These are phyloP conservation scores for Bimuria novae-zelandiae DNA, from an alignment of 2,329 filamentous ascomycete genomes.

Conservation along the genomic window DNA sequence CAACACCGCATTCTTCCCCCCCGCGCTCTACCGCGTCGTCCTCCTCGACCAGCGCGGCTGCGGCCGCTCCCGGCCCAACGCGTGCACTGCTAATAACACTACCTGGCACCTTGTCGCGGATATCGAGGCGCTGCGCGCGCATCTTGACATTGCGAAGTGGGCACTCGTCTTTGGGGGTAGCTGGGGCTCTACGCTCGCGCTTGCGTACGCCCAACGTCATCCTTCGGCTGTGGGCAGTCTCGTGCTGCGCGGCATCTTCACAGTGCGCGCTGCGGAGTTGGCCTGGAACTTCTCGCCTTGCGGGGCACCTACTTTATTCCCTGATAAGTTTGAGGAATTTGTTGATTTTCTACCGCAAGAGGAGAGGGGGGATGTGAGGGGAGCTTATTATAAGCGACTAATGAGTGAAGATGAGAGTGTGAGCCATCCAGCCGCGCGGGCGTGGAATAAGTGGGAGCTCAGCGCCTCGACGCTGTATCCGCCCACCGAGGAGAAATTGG, in stretches of 20 bases:
- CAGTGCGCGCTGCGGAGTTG: conserved; percentile 43
- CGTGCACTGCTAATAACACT: conserved; percentile 51
- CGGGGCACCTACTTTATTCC: conserved; percentile 42
- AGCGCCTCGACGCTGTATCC: conserved; percentile 26
- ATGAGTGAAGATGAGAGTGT: background rate
- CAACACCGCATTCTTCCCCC: conserved; percentile 52
- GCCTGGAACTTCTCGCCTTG: conserved; percentile 40
- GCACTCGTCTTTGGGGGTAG: conserved; percentile 52
- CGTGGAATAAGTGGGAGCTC: background rate
- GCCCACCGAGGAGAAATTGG: conserved; percentile 20
- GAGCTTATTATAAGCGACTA: background rate
- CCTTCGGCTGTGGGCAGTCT: conserved; percentile 46
- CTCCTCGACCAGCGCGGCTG: conserved; percentile 55
- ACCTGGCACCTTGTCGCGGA: conserved; percentile 53
- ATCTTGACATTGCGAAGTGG: conserved; percentile 52
- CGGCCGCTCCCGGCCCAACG: conserved; percentile 50
- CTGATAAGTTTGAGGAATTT: conserved; percentile 36
- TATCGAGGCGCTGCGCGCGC: conserved; percentile 50
- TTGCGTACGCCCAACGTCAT: conserved; percentile 52
- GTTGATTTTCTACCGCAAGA: background rate
- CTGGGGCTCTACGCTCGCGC: conserved; percentile 53
- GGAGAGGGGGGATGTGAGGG: background rate
- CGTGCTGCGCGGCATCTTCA: conserved; percentile 52
- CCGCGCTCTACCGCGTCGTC: conserved; percentile 50
- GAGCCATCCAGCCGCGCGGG: background rate